These are phyloP conservation scores for Colletotrichum plurivorum DNA, from an alignment of 2,329 filamentous ascomycete species.

Conservation along the genomic window DNA sequence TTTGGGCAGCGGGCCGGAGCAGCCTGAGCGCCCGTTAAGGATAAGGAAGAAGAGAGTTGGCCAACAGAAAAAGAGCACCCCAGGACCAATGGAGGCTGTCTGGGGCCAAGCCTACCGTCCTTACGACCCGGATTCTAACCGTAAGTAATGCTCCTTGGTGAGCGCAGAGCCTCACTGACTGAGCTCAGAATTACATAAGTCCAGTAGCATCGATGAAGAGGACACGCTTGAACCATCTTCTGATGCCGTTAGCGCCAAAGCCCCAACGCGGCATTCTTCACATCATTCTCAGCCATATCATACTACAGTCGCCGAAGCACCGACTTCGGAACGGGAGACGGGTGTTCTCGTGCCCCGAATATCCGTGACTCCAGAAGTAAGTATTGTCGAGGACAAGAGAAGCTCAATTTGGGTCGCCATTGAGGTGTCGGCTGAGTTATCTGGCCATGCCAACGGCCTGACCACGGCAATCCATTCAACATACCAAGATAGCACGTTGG, in stretches of 20 bases:
- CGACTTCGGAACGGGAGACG: neutral
- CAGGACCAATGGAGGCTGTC: neutral
- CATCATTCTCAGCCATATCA: neutral
- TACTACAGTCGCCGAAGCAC: neutral
- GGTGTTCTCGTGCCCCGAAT: conserved; percentile 59
- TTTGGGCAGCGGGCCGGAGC: conserved; percentile 45
- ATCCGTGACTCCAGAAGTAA: conserved; percentile 58
- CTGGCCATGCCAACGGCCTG: conserved; percentile 32
- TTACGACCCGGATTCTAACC: neutral
- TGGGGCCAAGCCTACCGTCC: neutral
- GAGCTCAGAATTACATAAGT: neutral
- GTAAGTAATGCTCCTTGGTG: neutral
- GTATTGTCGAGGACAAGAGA: conserved; percentile 50
- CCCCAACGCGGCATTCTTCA: neutral
- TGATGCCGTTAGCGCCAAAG: neutral
- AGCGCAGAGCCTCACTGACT: neutral
- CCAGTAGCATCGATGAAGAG: neutral
- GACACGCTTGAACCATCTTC: neutral
- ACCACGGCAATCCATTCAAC: too few relatives aligned
- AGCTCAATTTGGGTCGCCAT: conserved; percentile 64
- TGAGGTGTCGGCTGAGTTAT: conserved; percentile 60
- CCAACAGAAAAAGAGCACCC: conserved; percentile 12
- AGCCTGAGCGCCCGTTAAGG: conserved; percentile 47
- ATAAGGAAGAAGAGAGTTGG: conserved; percentile 53
- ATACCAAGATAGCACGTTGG: too few relatives aligned